phyloP scores from a whole-genome alignment of 176 grass and related monocot species.

The Thinopyrum elongatum region DNA sequence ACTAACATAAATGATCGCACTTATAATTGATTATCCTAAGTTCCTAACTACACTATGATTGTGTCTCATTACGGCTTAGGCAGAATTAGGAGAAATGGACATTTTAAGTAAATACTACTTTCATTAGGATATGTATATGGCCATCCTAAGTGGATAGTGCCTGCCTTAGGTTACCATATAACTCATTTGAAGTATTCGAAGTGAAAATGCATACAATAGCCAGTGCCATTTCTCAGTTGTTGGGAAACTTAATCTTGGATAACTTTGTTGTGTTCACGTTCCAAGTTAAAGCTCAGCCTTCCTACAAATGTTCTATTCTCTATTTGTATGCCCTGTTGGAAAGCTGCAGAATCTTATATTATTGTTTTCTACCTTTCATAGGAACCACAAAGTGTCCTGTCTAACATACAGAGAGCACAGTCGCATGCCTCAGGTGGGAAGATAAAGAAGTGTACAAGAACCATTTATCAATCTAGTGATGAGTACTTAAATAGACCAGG shows the following conservation, averaged over 20 bases:
- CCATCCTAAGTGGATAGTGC: background rate
- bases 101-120: background rate
- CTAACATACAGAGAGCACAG: conserved; percentile 24
- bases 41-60: background rate
- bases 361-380: conserved; percentile 36
- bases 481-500: conserved; percentile 34
- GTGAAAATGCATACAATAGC: background rate
- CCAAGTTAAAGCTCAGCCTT: background rate
- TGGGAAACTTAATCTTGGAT: background rate
- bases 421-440: conserved; percentile 71
- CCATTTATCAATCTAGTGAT: conserved; percentile 24
- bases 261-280: background rate
- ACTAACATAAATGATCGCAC: background rate
- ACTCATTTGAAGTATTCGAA: conserved; percentile 6
- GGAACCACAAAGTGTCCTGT: conserved; percentile 52
- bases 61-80: background rate
- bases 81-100: background rate
- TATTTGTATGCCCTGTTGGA: conserved; percentile 7
- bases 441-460: conserved; percentile 72
- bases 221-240: background rate
- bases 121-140: background rate
- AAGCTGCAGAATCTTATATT: conserved; percentile 18
- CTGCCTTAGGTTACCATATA: conserved; percentile 1
- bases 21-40: background rate
- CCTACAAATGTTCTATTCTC: conserved; percentile 9